Evolutionary conservation across 108 stramenopile genomes (phyloP).

Genomic region (Chaetoceros muelleri): DNA sequence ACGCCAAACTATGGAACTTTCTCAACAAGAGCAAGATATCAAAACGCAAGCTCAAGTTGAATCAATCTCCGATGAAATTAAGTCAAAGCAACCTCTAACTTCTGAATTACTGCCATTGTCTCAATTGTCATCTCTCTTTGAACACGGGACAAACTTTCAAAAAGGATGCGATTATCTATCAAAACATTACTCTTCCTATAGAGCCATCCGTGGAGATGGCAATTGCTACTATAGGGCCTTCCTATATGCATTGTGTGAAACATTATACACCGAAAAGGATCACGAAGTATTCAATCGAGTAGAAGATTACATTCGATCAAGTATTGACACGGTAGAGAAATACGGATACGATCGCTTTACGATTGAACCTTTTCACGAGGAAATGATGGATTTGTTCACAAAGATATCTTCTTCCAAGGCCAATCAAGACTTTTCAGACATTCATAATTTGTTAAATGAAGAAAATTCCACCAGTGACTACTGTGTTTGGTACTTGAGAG

Average conservation of each 20-base stretch:
- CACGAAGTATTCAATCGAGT: conserved; percentile 19
- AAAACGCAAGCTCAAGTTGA: conserved; percentile 49
- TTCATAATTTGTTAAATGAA: conserved; percentile 40
- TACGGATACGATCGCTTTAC: conserved; percentile 62
- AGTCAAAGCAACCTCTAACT: conserved; percentile 50
- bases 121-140: conserved; percentile 22
- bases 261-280: conserved; percentile 18
- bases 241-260: conserved; percentile 69
- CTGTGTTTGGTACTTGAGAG: conserved; percentile 77
- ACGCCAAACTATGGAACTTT: no score
- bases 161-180: conserved; percentile 27
- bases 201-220: conserved; percentile 86
- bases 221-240: conserved; percentile 94
- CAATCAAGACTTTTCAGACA: conserved; percentile 1
- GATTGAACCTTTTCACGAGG: conserved; percentile 68
- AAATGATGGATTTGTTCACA: conserved; percentile 46
- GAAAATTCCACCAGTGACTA: conserved; percentile 70
- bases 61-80: conserved; percentile 55
- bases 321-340: conserved; percentile 24
- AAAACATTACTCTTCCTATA: conserved; percentile 38
- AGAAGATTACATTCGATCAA: conserved; percentile 6
- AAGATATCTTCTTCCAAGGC: conserved; percentile 19
- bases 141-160: conserved; percentile 23
- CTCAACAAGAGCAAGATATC: conserved; percentile 22
- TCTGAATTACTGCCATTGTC: conserved; percentile 30